Evolutionary conservation across 495 filamentous ascomycete species (phyloP).

Genomic region (Trichodelitschia bisporula): DNA sequence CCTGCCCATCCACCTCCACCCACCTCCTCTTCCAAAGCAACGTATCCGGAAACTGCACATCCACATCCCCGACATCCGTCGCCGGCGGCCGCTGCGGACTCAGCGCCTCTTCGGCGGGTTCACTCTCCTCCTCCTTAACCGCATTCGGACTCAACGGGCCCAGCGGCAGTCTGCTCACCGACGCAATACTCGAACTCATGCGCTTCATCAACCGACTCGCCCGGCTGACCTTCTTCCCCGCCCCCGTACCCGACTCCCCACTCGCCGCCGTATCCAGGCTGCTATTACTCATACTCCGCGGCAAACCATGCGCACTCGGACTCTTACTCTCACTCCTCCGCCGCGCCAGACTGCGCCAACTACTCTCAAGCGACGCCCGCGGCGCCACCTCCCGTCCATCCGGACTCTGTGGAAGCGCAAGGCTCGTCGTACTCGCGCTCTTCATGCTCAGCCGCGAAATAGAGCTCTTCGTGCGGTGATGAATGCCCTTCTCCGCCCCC

Average conservation of each 20-base stretch:
- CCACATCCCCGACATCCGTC: slow-evolving; percentile 48
- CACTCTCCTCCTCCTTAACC: slow-evolving; percentile 32
- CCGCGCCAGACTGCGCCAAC: background rate
- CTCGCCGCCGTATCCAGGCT: slow-evolving; percentile 1
- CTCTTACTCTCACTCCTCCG: background rate
- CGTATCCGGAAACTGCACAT: slow-evolving; percentile 82
- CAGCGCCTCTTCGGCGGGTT: background rate
- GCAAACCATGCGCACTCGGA: background rate
- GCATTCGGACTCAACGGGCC: slow-evolving; percentile 18
- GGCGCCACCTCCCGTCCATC: too few relatives aligned
- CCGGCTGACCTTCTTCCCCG: slow-evolving; percentile 37
- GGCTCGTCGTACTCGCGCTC: too few relatives aligned
- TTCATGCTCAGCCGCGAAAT: too few relatives aligned
- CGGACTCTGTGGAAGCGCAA: too few relatives aligned
- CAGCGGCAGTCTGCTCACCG: slow-evolving; percentile 33
- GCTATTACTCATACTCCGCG: slow-evolving; percentile 10
- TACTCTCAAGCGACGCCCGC: background rate
- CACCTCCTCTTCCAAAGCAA: slow-evolving; percentile 78
- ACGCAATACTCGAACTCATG: slow-evolving; percentile 43
- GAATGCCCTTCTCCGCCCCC: too few relatives aligned
- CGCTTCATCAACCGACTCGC: slow-evolving; percentile 56
- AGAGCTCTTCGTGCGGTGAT: too few relatives aligned
- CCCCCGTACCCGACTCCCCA: slow-evolving; percentile 8
- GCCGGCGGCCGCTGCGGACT: background rate
- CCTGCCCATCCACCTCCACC: slow-evolving; percentile 52